Conservation (phyloP, 345 rosid species). For the Kandelia obovata region DNA sequence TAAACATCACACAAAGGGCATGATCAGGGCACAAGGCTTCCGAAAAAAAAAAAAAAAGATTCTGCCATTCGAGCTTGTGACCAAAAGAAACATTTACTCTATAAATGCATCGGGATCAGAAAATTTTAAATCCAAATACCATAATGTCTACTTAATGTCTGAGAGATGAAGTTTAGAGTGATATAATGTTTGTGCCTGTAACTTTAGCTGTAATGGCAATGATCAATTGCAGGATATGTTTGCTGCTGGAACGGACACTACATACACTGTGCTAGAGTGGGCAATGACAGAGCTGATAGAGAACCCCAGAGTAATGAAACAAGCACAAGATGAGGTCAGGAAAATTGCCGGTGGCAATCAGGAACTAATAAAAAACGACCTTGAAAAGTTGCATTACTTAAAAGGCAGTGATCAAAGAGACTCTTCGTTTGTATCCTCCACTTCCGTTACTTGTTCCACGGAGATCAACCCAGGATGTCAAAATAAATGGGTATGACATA, state of each 20-base stretch:
- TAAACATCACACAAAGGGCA: no score
- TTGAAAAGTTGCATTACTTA: constrained; percentile 24
- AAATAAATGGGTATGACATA: constrained; percentile 25
- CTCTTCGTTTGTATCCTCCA: constrained; percentile 40
- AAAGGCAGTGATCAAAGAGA: constrained; percentile 40
- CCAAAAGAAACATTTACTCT: no score
- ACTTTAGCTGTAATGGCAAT: not conserved
- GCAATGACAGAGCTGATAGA: constrained; percentile 39
- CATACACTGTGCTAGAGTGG: constrained; percentile 36
- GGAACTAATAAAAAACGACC: constrained; percentile 6
- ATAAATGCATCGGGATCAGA: no score
- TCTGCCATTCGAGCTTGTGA: no score
- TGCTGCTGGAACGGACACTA: constrained; percentile 38
- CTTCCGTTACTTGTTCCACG: constrained; percentile 34
- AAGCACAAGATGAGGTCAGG: constrained; percentile 23
- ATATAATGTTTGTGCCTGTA: not conserved
- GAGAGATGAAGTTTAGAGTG: not conserved
- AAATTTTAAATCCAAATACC: no score
- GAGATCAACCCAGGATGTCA: constrained; percentile 25
- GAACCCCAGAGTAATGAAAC: constrained; percentile 31
- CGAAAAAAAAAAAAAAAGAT: no score
- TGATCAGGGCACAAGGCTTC: no score
- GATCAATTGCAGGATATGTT: constrained; percentile 27
- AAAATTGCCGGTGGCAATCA: not conserved
- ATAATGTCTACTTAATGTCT: no score